Evolutionary conservation across 495 filamentous ascomycete species (phyloP).

Genomic region (Podospora pseudocomata): DNA sequence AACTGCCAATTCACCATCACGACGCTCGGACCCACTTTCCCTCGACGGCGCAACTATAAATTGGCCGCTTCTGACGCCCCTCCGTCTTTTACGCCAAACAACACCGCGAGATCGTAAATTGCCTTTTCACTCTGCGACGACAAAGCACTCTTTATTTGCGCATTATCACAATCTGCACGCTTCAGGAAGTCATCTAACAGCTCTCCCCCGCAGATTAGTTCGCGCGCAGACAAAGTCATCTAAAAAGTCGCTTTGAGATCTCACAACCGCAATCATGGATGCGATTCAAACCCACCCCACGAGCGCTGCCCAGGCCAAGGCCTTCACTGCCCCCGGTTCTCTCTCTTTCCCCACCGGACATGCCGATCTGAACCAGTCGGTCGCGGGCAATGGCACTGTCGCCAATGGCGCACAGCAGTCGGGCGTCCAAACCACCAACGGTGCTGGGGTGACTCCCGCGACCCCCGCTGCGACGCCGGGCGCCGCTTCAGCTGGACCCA

Average conservation of each 20-base stretch:
- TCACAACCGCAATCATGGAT: constrained; percentile 60
- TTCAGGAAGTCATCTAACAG: constrained; percentile 14
- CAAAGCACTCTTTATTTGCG: background rate
- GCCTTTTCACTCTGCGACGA: background rate
- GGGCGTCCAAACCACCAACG: constrained; percentile 54
- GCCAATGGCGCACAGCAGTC: constrained; percentile 57
- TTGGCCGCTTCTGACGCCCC: background rate
- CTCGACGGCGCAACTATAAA: background rate
- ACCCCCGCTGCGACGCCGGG: constrained; percentile 93
- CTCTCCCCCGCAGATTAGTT: constrained; percentile 22
- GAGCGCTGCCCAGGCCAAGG: constrained; percentile 83
- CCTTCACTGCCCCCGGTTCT: constrained; percentile 83
- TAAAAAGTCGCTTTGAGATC: constrained; percentile 20
- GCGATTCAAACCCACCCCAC: constrained; percentile 84
- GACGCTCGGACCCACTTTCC: background rate
- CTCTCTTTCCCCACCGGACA: constrained; percentile 85
- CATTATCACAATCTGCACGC: constrained; percentile 4
- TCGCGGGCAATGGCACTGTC: constrained; percentile 42
- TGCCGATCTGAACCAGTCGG: constrained; percentile 72
- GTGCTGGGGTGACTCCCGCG: constrained; percentile 87
- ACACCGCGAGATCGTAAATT: background rate
- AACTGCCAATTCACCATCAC: background rate
- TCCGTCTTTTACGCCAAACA: background rate
- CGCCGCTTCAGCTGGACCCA: constrained; percentile 67
- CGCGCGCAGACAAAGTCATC: constrained; percentile 14